Percentiles rank a stretch among this genome's conserved stretches.
These are phyloP conservation scores for Magnolia changhungtana DNA, from an alignment of 164 flowering plant genomes.

Conservation along the genomic window DNA sequence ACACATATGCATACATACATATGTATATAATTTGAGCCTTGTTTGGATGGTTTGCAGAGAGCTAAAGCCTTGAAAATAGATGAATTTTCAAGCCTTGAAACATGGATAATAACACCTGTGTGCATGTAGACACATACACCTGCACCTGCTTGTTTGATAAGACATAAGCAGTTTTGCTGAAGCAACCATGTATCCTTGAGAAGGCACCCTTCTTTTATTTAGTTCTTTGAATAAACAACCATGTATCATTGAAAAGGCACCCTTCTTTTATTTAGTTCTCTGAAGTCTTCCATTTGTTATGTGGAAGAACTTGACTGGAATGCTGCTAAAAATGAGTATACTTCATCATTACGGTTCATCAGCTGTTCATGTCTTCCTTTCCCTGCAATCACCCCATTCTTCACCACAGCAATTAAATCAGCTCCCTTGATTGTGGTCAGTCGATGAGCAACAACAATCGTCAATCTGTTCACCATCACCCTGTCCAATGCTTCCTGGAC, in stretches of 20 bases:
- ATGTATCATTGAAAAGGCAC: too few species aligned
- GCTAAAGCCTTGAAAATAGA: conserved; percentile 71
- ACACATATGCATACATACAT: too few species aligned
- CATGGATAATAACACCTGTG: too few species aligned
- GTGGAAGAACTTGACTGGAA: conserved; percentile 15
- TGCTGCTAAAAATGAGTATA: conserved; percentile 21
- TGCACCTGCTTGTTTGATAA: too few species aligned
- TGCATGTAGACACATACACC: too few species aligned
- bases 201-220: too few species aligned
- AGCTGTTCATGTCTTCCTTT: conserved; percentile 18
- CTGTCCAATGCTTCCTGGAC: conserved; percentile 26
- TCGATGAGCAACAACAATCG: conserved; percentile 23
- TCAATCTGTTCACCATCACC: conserved; percentile 20
- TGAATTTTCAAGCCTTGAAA: conserved; percentile 91
- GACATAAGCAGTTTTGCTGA: too few species aligned
- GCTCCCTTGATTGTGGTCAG: conserved; percentile 20
- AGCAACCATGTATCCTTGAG: too few species aligned
- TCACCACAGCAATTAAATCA: conserved; percentile 17
- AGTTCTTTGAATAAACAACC: too few species aligned
- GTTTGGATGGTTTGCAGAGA: conserved; percentile 49
- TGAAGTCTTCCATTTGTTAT: background rate
- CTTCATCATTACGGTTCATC: conserved; percentile 8
- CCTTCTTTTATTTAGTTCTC: too few species aligned
- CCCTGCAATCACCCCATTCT: conserved; percentile 21
- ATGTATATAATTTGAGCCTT: too few species aligned